Evolutionary conservation across 805 yeast species (phyloP), one percentile per base, ranked within the genome.

Genomic region (Saccharomycopsis selenospora): DNA sequence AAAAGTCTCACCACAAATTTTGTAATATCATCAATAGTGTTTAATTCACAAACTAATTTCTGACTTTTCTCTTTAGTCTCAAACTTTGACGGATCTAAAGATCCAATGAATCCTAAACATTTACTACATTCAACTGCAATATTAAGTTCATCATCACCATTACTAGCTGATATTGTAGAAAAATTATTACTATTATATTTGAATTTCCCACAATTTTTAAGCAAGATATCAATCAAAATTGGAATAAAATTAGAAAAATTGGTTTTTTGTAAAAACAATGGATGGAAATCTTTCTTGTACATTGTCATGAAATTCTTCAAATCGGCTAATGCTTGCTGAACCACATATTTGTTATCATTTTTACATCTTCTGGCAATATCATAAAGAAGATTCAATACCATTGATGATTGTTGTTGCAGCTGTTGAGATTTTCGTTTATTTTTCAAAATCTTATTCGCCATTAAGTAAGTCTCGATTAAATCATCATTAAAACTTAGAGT

Each of bases 31-130:
- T 61, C 62, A 23, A 69, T 71, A 42, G 78, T 80, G 28, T 69
- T 75, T 59, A 91, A 80, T 58, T 85, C 85, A 40, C 76, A 73
- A 0, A 82, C 69, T 3, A 83, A 65, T 2, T 82, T 67, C 2
- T 72, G 61, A 24, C 72, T 71, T 28, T 68, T 62, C 48, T 67
- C 69, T 47, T 72, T 64, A 44, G 62, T 55, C 17, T 62, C 61
- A 10, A 65, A 58, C 53, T 73, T 43, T 6, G 27, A 40, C 10
- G 53, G 51, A 25, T 49, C 75, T 51, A 80, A 73, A 51, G 74
- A 73, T 0, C 98, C 98, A 38, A 93, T 70, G 22, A 79, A 63
- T 1, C 95, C 82, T 7, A 93, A 66, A 27, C 88, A 85, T 45
- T 72, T 72, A 0, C 95, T 79, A 58, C 91, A 78, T 40, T 76